A percentile compares a stretch with the other conserved stretches of the same genome.
These are phyloP conservation scores for Plantago rigida DNA, from an alignment of 305 asterid genomes.

Conservation along the genomic window DNA sequence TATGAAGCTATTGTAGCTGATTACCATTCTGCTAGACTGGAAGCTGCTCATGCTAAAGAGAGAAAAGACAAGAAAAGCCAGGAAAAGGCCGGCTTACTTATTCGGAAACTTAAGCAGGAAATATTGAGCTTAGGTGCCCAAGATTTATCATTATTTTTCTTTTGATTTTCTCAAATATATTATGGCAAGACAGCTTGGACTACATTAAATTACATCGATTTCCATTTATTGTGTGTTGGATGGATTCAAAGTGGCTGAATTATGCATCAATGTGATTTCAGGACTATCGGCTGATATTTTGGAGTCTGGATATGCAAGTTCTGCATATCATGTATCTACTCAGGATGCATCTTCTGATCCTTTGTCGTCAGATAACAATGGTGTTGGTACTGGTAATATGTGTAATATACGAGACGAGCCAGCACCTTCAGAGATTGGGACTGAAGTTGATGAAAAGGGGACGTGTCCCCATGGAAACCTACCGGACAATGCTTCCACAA, in stretches of 20 bases:
- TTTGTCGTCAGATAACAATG: conserved; percentile 32
- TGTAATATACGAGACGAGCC: conserved; percentile 31
- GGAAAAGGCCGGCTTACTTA: conserved; percentile 60
- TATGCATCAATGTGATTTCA: conserved; percentile 25
- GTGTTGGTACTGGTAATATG: conserved; percentile 28
- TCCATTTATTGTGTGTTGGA: conserved; percentile 21
- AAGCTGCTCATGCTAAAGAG: conserved; percentile 77
- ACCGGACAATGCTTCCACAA: conserved; percentile 29
- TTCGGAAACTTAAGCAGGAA: conserved; percentile 75
- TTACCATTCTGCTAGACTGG: conserved; percentile 68
- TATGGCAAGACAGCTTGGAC: too few species aligned
- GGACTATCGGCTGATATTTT: conserved; percentile 63
- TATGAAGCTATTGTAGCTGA: conserved; percentile 58
- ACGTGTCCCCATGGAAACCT: conserved; percentile 29
- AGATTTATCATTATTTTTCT: conserved; percentile 1
- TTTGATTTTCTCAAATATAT: background rate
- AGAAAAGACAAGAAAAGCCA: conserved; percentile 71
- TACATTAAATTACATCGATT: background rate
- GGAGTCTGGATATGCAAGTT: conserved; percentile 57
- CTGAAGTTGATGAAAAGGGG: conserved; percentile 35
- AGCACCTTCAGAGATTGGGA: conserved; percentile 28
- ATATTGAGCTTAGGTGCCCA: conserved; percentile 65
- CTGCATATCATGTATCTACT: conserved; percentile 33
- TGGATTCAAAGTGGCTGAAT: conserved; percentile 22
- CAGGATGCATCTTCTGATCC: conserved; percentile 35